Percentiles rank a stretch among this genome's conserved stretches.
phyloP scores from a whole-genome alignment of 495 filamentous ascomycete species.

The Neurospora sp. region DNA sequence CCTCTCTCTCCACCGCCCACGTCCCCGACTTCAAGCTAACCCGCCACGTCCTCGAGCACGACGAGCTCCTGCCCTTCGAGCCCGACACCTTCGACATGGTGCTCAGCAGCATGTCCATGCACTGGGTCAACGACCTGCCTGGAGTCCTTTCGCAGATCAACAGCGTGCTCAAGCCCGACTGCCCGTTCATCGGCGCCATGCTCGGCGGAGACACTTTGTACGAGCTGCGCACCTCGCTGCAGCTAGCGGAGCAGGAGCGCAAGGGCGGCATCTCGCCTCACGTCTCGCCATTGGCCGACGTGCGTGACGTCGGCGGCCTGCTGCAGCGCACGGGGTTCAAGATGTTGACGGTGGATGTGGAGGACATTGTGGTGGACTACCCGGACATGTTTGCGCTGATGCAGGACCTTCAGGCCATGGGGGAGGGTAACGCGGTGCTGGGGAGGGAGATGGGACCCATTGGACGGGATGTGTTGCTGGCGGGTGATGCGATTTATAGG shows the following conservation, averaged over 20 bases:
- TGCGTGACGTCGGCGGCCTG: constrained; percentile 81
- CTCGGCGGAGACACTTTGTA: constrained; percentile 89
- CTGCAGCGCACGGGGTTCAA: constrained; percentile 83
- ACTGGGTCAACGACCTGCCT: constrained; percentile 97
- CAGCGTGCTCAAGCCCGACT: constrained; percentile 75
- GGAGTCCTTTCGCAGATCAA: constrained; percentile 72
- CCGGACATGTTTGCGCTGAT: constrained; percentile 88
- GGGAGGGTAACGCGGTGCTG: constrained; percentile 77
- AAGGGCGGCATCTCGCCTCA: constrained; percentile 80
- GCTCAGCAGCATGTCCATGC: constrained; percentile 74
- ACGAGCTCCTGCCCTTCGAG: constrained; percentile 64
- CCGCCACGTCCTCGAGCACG: constrained; percentile 61
- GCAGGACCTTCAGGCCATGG: constrained; percentile 90
- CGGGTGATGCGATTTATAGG: constrained; percentile 81
- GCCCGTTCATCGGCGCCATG: constrained; percentile 91
- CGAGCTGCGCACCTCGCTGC: constrained; percentile 87
- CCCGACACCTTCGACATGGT: constrained; percentile 79
- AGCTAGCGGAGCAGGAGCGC: constrained; percentile 83
- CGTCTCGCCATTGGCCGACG: constrained; percentile 83
- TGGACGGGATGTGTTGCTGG: constrained; percentile 72
- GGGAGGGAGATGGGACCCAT: constrained; percentile 69
- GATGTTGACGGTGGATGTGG: constrained; percentile 92
- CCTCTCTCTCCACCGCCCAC: constrained; percentile 69
- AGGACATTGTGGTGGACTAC: constrained; percentile 93
- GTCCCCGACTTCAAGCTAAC: constrained; percentile 47